Evolutionary conservation across 1,284 basidiomycete genomes (phyloP), one percentile per base, ranked within the genome.

Genomic region (Psilocybe mexicana): DNA sequence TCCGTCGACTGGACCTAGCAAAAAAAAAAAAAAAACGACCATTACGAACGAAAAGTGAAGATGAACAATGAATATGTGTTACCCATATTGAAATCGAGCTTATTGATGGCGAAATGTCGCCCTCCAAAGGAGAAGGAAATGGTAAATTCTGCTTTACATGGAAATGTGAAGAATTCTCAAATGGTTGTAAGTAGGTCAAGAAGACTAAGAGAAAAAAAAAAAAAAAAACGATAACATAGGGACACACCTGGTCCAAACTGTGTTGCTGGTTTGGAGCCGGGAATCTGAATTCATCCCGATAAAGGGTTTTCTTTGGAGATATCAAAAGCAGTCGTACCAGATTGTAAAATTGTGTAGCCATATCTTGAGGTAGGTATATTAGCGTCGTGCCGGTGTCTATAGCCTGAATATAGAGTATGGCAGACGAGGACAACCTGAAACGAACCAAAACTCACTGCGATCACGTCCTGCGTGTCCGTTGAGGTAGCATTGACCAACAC

Each of bases 31-130:
- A 12, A 35, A 14, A 36, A 24, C 36, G 8, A 1, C 3, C 6
- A 3, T 18, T 48, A 11, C 7, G 7, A 36, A 2, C 2, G n/a
- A 43, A 35, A 14, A 28, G 25, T 4, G 42, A 14, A 33, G 28
- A 8, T 18, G 30, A 26, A 35, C 25, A 25, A n/a, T 26, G 18
- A 12, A 11, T 14, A 18, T 11, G 7, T 66, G 69, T 55, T 59
- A 76, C 76, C 90, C 6, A 91, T 74, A 70, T 89, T 92, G 75
- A 93, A 87, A 72, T 92, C 89, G 10, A 65, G 66, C 3, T 74
- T 67, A 60, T 79, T 76, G 60, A 93, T 76, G 18, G 69, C 26
- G 69, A 87, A 88, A 18, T 68, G 58, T 36, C 76, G 68, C 2
- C 80, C 78, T 47, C 77, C 80, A 65, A 94, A 86, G 1, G 74